phyloP scores from a whole-genome alignment of 371 early-diverging fungal species.

The Chytridiales sp. region DNA sequence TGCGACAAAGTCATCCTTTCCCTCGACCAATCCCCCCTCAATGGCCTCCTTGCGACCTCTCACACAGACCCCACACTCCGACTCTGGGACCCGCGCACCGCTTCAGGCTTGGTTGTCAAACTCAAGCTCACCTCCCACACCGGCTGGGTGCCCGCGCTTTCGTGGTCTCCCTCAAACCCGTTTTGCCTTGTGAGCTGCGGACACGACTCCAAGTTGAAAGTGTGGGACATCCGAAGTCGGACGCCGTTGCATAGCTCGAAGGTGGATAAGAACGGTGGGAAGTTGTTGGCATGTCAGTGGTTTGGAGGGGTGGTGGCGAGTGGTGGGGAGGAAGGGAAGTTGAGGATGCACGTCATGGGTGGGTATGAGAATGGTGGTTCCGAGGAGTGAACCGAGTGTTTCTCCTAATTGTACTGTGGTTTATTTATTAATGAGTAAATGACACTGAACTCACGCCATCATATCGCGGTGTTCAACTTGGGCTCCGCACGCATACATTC shows the following conservation, averaged over 20 bases:
- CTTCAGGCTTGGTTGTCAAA: slow-evolving; percentile 73
- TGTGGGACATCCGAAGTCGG: slow-evolving; percentile 92
- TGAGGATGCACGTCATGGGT: slow-evolving; percentile 37
- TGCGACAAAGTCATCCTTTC: slow-evolving; percentile 83
- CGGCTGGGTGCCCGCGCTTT: slow-evolving; percentile 78
- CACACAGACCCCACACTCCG: slow-evolving; percentile 79
- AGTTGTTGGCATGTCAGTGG: slow-evolving; percentile 83
- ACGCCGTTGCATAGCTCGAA: slow-evolving; percentile 69
- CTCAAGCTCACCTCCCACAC: slow-evolving; percentile 74
- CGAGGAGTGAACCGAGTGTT: too few relatives aligned
- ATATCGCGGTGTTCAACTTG: too few relatives aligned
- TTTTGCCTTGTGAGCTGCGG: slow-evolving; percentile 78
- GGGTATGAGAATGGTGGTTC: too few relatives aligned
- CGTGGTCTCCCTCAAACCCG: slow-evolving; percentile 79
- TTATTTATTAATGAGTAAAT: too few relatives aligned
- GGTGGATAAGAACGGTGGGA: slow-evolving; percentile 32
- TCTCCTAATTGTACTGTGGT: too few relatives aligned
- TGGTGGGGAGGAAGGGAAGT: slow-evolving; percentile 83
- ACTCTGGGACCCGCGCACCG: slow-evolving; percentile 82
- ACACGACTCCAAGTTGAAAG: slow-evolving; percentile 82
- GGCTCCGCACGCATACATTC: too few relatives aligned
- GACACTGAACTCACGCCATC: too few relatives aligned
- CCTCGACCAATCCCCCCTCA: slow-evolving; percentile 67
- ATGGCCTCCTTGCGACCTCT: slow-evolving; percentile 80
- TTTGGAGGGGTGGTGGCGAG: slow-evolving; percentile 64